Base-by-base conservation (phyloP, 1,284 basidiomycete genomes). In the Pterulicium gracile region DNA sequence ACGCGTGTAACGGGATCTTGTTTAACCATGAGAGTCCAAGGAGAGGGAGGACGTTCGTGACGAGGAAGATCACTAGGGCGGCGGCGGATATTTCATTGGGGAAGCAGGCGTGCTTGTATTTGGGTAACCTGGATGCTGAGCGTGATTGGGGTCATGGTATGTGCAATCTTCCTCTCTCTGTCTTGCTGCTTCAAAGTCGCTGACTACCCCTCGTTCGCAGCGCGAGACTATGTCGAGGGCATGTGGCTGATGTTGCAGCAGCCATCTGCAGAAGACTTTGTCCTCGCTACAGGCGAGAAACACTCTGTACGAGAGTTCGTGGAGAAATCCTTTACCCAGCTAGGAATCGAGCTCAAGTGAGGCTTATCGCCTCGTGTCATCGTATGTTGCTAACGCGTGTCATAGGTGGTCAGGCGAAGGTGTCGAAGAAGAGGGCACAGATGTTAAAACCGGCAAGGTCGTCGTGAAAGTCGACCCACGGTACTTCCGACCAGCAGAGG, bases 201-300 rank as follows among this genome's bases (percentile, higher is more conserved):
- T 48, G n/a, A 41, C 15, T 24, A 10, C 14, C 15, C 15, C 24
- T 36, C 2, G 13, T 43, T 41, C 41, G 20, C 50, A 88, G 88
- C 88, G 44, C 79, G 77, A 52, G 89, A 92, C 60, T 92, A 91
- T 57, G 82, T 90, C 10, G 90, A 93, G 65, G 91, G 91, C 39
- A 94, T 95, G 92, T 95, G 91, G 90, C 73, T 76, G 56, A 92
- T 95, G 78, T 77, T 95, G 21, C 91, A 95, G 63, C 90, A 93
- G 61, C 72, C 79, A 4, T 54, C 55, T 20, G 70, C 91, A 1
- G 79, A 89, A 17, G 91, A 95, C 65, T 95, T 88, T 58, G 91
- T 95, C 27, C 82, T 95, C 39, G 91, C 91, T 0, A 94, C 88
- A 1, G 89, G 89, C 24, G 90, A 94, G 69, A 94, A 89, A 21